phyloP scores from a whole-genome alignment of 768 basidiomycete species.

The Botryobasidium botryosum region DNA sequence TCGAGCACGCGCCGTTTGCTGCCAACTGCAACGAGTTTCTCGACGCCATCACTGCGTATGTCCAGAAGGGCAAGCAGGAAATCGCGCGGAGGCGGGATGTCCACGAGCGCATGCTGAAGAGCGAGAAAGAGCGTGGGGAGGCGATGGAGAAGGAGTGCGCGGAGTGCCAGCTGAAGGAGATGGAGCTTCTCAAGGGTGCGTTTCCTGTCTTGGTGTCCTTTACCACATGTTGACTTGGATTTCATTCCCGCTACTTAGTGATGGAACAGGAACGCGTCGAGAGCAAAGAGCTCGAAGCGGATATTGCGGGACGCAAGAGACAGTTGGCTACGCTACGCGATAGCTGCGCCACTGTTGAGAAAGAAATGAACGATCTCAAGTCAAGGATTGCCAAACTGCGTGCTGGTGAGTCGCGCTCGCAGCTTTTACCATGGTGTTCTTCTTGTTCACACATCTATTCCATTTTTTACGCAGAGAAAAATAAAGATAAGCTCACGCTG shows the following conservation, averaged over 20 bases:
- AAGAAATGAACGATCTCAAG: too few species aligned
- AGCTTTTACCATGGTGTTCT: too few species aligned
- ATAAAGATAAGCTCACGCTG: conserved; percentile 43
- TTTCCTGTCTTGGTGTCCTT: background rate
- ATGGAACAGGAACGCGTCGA: conserved; percentile 54
- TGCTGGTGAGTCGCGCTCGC: too few species aligned
- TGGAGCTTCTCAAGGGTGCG: conserved; percentile 63
- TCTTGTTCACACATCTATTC: too few species aligned
- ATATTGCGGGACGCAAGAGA: conserved; percentile 13
- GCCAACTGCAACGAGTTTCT: too few species aligned
- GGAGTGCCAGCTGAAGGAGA: conserved; percentile 60
- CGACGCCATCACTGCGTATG: too few species aligned
- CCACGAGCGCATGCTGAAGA: conserved; percentile 46
- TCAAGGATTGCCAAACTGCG: too few species aligned
- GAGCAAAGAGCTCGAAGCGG: conserved; percentile 39
- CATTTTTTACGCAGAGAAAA: conserved; percentile 34
- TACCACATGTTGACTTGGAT: background rate
- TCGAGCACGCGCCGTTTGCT: too few species aligned
- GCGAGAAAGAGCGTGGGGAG: conserved; percentile 40
- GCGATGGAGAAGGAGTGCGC: conserved; percentile 52
- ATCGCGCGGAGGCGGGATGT: conserved; percentile 49
- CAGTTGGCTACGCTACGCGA: conserved; percentile 14
- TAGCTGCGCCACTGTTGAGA: too few species aligned
- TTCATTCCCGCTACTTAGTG: conserved; percentile 42
- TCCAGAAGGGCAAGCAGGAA: conserved; percentile 33